Evolutionary conservation across 768 basidiomycete species (phyloP), one percentile per base, ranked within the genome.

Genomic region (Daedalea quercina): DNA sequence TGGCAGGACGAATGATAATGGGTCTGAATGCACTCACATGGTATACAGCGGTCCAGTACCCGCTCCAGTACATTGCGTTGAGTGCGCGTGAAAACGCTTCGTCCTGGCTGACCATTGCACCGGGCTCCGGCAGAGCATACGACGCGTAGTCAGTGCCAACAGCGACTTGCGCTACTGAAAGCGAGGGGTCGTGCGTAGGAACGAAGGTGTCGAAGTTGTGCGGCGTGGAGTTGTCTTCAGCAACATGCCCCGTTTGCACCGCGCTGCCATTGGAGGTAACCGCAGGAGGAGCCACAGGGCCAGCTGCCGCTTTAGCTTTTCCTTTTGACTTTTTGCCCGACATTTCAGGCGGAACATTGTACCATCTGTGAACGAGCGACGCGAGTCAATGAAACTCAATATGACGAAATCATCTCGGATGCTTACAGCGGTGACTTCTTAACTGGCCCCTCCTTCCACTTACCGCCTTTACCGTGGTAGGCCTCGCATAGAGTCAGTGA

Each of bases 1-100:
- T 17, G 25, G 31, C 9, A 49, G 44, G 22, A 24, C 2, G 22
- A 8, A 24, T 12, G 40, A 13, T 4, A 22, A 41, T 2, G 24
- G 26, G 20, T 3, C 6, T 26, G 3, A 9, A 40, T 53, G 15
- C 9, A 73, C 81, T 46, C 60, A 87, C 89, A 64, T 91, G 84
- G 62, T 90, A 91, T 44, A 90, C 76, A 1, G 88, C 88, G 2
- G 87, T 89, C 88, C 89, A 92, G 65, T 91, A 92, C 19, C 89
- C 90, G 22, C 76, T 74, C 89, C 90, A 91, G 65, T 91, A 92
- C 82, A 86, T 90, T 17, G 90, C 87, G 26, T 75, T 77, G 61
- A 90, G 58, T 3, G 88, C 90, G 45, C 82, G 81, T 23, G 76
- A 72, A 66, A 91, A 91, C 1, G 87, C 87, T 60, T 91, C 86